Conservation (phyloP, 1,284 basidiomycete genomes). For the Cutaneotrichosporon sp. region DNA sequence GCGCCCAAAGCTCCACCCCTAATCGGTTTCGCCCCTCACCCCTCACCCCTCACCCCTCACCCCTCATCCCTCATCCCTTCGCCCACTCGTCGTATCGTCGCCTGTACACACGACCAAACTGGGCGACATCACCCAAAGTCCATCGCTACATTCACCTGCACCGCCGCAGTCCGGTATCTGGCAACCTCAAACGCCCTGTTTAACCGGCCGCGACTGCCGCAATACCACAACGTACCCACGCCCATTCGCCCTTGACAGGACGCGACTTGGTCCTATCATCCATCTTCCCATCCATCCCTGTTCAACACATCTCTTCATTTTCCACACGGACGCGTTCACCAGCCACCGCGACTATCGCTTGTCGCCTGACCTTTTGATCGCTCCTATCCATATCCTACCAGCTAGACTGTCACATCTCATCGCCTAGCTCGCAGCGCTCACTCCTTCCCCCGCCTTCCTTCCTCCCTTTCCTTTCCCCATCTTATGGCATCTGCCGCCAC, state of each 20-base stretch:
- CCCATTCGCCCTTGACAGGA: neutral
- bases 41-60: neutral
- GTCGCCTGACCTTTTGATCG: neutral
- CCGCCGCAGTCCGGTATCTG: neutral
- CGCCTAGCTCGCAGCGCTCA: neutral
- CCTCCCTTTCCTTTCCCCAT: neutral
- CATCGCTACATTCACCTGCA: neutral
- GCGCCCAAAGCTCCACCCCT: conserved; percentile 2
- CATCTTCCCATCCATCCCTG: neutral
- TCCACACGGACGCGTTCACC: neutral
- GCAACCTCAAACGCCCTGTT: neutral
- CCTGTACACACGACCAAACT: neutral
- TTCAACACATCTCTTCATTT: conserved; percentile 2
- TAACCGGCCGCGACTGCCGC: neutral
- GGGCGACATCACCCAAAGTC: neutral
- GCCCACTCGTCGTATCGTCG: neutral
- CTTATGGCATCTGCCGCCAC: conserved; percentile 6
- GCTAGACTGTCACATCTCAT: neutral
- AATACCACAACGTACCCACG: neutral
- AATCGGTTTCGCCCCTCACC: neutral
- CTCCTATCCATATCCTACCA: neutral
- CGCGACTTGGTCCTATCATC: neutral
- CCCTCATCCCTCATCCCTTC: neutral
- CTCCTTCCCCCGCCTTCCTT: neutral
- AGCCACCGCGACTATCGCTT: neutral